A percentile compares a stretch with the other conserved stretches of the same genome.
phyloP scores from a whole-genome alignment of 176 grass and related monocot genomes.

The Oryza coarctata region DNA sequence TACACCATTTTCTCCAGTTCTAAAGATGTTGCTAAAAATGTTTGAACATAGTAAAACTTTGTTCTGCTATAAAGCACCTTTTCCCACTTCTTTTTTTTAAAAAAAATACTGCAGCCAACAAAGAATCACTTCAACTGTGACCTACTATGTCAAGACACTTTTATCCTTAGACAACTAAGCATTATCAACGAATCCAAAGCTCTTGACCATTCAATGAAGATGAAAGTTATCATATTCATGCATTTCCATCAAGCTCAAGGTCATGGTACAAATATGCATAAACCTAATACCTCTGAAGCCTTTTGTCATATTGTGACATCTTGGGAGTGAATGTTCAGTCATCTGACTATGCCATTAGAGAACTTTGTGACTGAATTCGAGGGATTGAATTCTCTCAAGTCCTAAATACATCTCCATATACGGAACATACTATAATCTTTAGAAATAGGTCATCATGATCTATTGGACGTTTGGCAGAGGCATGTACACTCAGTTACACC shows the following conservation, averaged over 20 bases:
- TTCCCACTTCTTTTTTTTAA: not conserved
- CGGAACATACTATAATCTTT: not conserved
- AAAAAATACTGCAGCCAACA: not conserved
- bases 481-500: not conserved
- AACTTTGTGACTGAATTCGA: not conserved
- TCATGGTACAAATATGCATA: not conserved
- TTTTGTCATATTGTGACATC: not conserved
- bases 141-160: not conserved
- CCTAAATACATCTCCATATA: not conserved
- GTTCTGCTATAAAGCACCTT: not conserved
- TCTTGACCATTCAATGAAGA: not conserved
- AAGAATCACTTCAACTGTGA: not conserved
- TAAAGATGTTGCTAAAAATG: not conserved
- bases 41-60: not conserved
- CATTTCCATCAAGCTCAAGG: not conserved
- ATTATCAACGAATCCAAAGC: not conserved
- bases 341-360: not conserved
- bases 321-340: not conserved
- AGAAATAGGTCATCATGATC: not conserved
- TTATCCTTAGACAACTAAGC: not conserved
- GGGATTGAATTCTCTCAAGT: not conserved
- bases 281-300: not conserved
- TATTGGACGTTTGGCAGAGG: not conserved
- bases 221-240: not conserved
- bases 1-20: not conserved